These are phyloP conservation scores for Aspergillus neotritici DNA, from an alignment of 2,329 filamentous ascomycete genomes.

Conservation along the genomic window DNA sequence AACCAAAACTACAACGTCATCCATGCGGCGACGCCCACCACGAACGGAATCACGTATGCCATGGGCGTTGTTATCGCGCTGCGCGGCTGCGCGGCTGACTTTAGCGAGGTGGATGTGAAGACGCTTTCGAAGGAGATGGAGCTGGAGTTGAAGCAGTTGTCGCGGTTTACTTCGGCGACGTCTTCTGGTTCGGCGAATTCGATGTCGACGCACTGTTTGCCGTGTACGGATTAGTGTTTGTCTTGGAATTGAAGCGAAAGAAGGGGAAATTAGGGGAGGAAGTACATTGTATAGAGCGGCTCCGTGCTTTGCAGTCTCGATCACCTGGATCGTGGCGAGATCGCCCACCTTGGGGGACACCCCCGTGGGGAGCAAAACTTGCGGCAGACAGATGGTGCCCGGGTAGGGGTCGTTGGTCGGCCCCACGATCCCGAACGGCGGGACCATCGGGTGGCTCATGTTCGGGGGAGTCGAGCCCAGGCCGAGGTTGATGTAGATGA, in stretches of 20 bases:
- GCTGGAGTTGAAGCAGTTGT: slow-evolving; percentile 85
- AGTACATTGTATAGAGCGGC: slow-evolving; percentile 73
- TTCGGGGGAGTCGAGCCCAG: slow-evolving; percentile 75
- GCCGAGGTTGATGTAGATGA: slow-evolving; percentile 88
- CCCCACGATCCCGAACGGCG: slow-evolving; percentile 75
- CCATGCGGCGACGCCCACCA: too few species aligned
- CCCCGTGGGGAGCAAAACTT: slow-evolving; percentile 74
- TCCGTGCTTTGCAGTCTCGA: slow-evolving; percentile 77
- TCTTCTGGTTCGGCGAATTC: slow-evolving; percentile 78
- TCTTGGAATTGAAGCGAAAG: background rate
- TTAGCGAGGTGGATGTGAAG: slow-evolving; percentile 46
- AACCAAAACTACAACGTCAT: too few species aligned
- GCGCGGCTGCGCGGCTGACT: slow-evolving; percentile 11
- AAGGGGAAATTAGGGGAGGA: background rate
- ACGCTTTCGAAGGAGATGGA: slow-evolving; percentile 70
- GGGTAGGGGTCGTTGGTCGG: slow-evolving; percentile 79
- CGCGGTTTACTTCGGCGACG: slow-evolving; percentile 66
- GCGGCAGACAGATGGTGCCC: slow-evolving; percentile 81
- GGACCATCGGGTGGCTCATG: slow-evolving; percentile 78
- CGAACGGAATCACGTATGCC: too few species aligned
- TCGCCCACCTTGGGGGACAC: slow-evolving; percentile 70
- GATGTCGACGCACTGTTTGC: slow-evolving; percentile 79
- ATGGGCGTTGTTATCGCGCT: too few species aligned
- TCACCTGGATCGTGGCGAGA: slow-evolving; percentile 81
- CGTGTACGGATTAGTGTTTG: background rate